These are phyloP conservation scores for Mitragyna speciosa DNA, from an alignment of 257 asterid genomes.

Conservation along the genomic window DNA sequence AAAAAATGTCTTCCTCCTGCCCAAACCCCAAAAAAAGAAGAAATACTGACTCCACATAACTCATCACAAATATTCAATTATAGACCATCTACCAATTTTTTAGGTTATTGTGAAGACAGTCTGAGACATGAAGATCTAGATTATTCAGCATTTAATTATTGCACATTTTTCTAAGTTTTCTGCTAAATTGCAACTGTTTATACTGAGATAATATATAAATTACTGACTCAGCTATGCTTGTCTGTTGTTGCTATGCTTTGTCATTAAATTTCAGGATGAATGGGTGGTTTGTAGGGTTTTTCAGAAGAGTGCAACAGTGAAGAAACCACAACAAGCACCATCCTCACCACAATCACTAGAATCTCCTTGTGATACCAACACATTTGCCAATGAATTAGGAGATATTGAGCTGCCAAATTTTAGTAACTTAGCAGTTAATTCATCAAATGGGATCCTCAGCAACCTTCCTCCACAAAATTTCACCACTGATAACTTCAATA, in stretches of 20 bases:
- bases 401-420: constrained; percentile 54
- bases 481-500: constrained; percentile 15
- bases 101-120: neutral
- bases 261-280: constrained; percentile 55
- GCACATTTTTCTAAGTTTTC: neutral
- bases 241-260: too few relatives aligned
- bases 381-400: constrained; percentile 44
- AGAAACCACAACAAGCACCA: constrained; percentile 52
- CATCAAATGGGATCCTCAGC: constrained; percentile 26
- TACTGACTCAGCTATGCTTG: too few relatives aligned
- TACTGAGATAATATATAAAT: neutral
- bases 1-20: too few relatives aligned
- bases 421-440: constrained; percentile 19
- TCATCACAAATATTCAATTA: too few relatives aligned
- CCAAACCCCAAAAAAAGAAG: too few relatives aligned
- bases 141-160: neutral
- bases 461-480: constrained; percentile 33
- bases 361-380: constrained; percentile 47
- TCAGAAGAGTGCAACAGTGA: constrained; percentile 58
- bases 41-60: too few relatives aligned
- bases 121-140: too few relatives aligned
- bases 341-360: constrained; percentile 61
- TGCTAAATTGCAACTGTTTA: neutral
- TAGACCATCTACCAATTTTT: too few relatives aligned
- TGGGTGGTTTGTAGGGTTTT: constrained; percentile 88